phyloP scores from a whole-genome alignment of 164 flowering plant genomes.

The Houttuynia cordata region DNA sequence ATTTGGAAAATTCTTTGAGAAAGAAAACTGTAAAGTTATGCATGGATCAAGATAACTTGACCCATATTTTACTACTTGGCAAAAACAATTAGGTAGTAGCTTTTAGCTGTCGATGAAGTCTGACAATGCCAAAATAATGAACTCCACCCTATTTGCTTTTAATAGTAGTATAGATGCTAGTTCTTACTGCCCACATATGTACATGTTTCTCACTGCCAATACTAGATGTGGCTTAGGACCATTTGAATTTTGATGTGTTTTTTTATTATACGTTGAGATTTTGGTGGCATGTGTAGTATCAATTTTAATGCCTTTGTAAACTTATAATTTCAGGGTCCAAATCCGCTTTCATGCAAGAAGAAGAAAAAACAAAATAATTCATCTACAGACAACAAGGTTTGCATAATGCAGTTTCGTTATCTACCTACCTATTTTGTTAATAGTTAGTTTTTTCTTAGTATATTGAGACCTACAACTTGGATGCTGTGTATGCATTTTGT shows the following conservation, averaged over 20 bases:
- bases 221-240: background rate
- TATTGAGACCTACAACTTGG: background rate
- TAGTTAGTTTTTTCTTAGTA: background rate
- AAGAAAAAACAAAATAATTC: background rate
- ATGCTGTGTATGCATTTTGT: background rate
- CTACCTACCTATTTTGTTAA: background rate
- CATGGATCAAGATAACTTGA: too few species aligned
- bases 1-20: too few species aligned
- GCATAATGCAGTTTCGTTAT: background rate
- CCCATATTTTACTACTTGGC: too few species aligned
- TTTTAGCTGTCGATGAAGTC: too few species aligned
- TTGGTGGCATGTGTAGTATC: background rate
- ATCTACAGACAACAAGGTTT: background rate
- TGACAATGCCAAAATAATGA: too few species aligned
- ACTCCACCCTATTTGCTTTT: too few species aligned
- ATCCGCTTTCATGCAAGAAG: background rate
- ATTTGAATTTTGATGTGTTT: too few species aligned
- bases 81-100: too few species aligned
- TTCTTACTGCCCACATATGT: background rate
- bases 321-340: background rate
- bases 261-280: too few species aligned
- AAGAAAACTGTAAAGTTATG: too few species aligned
- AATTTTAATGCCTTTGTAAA: background rate
- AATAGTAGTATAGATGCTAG: too few species aligned
- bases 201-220: background rate